Percentiles rank a stretch among this genome's conserved stretches.
These are phyloP conservation scores for Alternaria infectoria DNA, from an alignment of 2,329 filamentous ascomycete genomes.

Conservation along the genomic window DNA sequence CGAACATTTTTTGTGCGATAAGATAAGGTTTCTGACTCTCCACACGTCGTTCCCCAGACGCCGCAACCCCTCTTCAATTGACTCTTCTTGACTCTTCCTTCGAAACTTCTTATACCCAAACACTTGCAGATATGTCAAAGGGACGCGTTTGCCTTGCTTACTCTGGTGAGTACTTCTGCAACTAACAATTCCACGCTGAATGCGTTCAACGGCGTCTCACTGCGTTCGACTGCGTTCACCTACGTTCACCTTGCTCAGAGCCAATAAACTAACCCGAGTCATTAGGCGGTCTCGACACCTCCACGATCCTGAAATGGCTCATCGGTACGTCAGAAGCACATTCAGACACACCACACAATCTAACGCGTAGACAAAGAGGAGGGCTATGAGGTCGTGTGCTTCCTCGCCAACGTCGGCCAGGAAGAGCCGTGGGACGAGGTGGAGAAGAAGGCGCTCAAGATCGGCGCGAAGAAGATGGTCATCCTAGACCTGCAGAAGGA, in stretches of 20 bases:
- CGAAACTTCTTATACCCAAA: constrained; percentile 9
- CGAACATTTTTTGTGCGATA: constrained; percentile 26
- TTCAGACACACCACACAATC: neutral
- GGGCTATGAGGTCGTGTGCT: constrained; percentile 69
- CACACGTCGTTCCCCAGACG: constrained; percentile 20
- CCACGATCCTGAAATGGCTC: constrained; percentile 52
- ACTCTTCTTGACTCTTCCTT: neutral
- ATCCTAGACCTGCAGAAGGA: constrained; percentile 71
- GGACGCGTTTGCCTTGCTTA: constrained; percentile 59
- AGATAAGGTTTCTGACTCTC: constrained; percentile 17
- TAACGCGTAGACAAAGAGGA: constrained; percentile 49
- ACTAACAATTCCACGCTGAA: too few relatives aligned
- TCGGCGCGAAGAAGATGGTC: constrained; percentile 71
- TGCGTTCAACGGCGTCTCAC: too few relatives aligned
- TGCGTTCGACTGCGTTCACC: too few relatives aligned
- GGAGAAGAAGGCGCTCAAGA: constrained; percentile 72
- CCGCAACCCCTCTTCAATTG: constrained; percentile 16
- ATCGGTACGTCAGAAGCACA: constrained; percentile 30
- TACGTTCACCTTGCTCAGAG: neutral
- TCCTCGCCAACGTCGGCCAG: constrained; percentile 65
- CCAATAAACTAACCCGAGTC: constrained; percentile 33
- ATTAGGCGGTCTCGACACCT: constrained; percentile 64
- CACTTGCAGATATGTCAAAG: constrained; percentile 42
- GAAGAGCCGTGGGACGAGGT: constrained; percentile 62
- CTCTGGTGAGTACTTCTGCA: constrained; percentile 52